Conservation (phyloP, 257 asterid genomes). For the Ophiorrhiza pumila region DNA sequence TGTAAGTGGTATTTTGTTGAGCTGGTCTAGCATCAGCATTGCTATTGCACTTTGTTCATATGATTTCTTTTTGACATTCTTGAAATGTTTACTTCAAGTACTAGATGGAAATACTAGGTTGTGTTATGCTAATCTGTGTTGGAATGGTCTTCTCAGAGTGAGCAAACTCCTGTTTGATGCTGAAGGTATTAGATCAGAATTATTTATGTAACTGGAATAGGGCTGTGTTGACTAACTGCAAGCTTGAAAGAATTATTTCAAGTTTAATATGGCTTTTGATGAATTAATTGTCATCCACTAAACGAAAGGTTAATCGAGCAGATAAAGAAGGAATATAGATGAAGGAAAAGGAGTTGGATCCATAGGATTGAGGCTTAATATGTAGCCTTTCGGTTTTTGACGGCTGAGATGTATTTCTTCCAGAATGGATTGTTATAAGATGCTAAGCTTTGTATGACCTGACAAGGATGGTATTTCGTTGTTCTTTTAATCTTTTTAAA, state of each 20-base stretch:
- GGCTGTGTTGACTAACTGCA: too few relatives aligned
- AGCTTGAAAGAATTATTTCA: not conserved
- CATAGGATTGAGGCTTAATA: too few relatives aligned
- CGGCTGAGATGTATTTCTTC: not conserved
- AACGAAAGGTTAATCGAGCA: not conserved
- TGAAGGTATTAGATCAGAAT: not conserved
- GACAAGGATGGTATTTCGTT: not conserved
- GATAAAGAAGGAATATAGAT: not conserved
- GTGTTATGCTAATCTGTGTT: not conserved
- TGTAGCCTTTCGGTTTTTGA: not conserved
- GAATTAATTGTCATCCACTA: not conserved
- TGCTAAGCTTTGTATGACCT: not conserved
- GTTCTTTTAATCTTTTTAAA: not conserved
- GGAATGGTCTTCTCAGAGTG: not conserved
- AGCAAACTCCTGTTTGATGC: not conserved
- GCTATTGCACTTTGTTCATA: not conserved
- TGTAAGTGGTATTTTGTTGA: not conserved
- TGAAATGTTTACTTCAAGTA: not conserved
- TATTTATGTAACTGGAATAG: too few relatives aligned
- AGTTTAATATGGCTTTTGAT: too few relatives aligned
- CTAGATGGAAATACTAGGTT: not conserved
- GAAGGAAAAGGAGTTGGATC: not conserved
- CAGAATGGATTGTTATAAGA: not conserved
- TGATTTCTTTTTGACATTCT: not conserved
- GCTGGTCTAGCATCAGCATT: not conserved